Evolutionary conservation across 805 yeast genomes (phyloP).

Genomic region (Lipomyces sp.): DNA sequence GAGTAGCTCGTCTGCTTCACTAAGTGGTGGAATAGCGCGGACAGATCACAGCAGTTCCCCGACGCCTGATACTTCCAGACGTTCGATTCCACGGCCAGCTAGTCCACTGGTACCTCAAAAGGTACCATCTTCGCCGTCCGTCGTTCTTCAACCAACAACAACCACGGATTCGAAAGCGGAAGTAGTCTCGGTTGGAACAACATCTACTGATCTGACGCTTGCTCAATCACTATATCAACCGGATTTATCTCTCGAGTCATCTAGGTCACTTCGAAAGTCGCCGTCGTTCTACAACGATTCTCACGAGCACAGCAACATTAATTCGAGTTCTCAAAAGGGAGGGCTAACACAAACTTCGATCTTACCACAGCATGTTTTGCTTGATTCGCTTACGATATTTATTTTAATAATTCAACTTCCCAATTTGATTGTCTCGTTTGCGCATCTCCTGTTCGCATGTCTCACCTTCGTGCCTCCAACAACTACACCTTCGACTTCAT

Average conservation of each 20-base stretch:
- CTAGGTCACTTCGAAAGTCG: conserved; percentile 20
- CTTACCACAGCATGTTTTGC: conserved; percentile 43
- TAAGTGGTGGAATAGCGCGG: conserved; percentile 2
- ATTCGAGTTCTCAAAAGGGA: neutral
- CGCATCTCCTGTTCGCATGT: conserved; percentile 40
- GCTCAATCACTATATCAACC: conserved; percentile 9
- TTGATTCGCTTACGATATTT: conserved; percentile 47
- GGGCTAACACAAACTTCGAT: conserved; percentile 24
- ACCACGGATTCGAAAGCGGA: neutral
- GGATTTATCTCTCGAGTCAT: conserved; percentile 2
- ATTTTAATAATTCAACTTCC: conserved; percentile 45
- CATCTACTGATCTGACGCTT: conserved; percentile 7
- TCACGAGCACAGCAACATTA: conserved; percentile 8
- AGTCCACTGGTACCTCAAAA: neutral
- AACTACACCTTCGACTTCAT: conserved; percentile 15
- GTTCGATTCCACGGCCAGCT: neutral
- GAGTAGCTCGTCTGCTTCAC: conserved; percentile 30
- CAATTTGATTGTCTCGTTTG: conserved; percentile 38
- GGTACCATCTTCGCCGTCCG: neutral
- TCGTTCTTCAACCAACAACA: neutral
- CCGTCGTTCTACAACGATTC: conserved; percentile 21
- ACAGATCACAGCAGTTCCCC: neutral
- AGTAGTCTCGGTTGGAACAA: neutral
- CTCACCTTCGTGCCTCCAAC: conserved; percentile 38
- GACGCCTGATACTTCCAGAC: neutral